Conservation (phyloP, 2,329 filamentous ascomycete species). For the Penicillium sp. region DNA sequence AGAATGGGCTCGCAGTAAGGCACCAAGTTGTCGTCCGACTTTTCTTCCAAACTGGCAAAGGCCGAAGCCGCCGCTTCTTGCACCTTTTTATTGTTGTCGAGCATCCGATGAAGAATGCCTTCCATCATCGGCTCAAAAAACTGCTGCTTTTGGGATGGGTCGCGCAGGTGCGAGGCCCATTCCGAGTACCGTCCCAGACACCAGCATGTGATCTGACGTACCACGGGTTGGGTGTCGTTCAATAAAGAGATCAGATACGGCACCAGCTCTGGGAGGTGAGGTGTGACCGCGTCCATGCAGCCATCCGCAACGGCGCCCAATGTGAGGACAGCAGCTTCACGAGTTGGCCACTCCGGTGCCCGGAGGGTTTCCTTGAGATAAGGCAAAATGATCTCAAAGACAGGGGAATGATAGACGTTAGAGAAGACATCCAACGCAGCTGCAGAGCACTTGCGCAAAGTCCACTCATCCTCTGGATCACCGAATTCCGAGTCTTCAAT, state of each 20-base stretch:
- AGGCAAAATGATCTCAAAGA: conserved; percentile 87
- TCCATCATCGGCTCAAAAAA: conserved; percentile 98
- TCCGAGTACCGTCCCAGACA: conserved; percentile 86
- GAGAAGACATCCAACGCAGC: conserved; percentile 92
- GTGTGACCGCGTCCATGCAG: conserved; percentile 81
- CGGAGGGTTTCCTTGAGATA: conserved; percentile 86
- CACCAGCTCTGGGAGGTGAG: conserved; percentile 83
- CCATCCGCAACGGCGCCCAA: conserved; percentile 92
- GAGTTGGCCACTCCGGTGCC: conserved; percentile 82
- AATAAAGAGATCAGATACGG: conserved; percentile 84
- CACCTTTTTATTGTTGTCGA: conserved; percentile 95
- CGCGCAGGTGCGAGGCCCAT: conserved; percentile 75
- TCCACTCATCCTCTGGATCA: conserved; percentile 90
- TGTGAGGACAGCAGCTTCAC: conserved; percentile 89
- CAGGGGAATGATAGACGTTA: conserved; percentile 76
- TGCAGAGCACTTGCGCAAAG: conserved; percentile 91
- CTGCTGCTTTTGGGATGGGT: conserved; percentile 60
- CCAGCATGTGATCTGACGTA: conserved; percentile 97
- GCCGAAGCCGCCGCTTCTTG: conserved; percentile 94
- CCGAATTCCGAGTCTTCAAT: conserved; percentile 67
- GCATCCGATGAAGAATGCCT: conserved; percentile 86
- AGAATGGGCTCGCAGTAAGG: conserved; percentile 88
- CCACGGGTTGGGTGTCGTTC: conserved; percentile 78
- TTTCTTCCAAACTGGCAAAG: conserved; percentile 93
- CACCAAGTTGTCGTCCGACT: conserved; percentile 71